Percentiles rank a stretch among this genome's conserved stretches.
Conservation (phyloP, 2,329 filamentous ascomycete species). For the Westerdykella ornata region DNA sequence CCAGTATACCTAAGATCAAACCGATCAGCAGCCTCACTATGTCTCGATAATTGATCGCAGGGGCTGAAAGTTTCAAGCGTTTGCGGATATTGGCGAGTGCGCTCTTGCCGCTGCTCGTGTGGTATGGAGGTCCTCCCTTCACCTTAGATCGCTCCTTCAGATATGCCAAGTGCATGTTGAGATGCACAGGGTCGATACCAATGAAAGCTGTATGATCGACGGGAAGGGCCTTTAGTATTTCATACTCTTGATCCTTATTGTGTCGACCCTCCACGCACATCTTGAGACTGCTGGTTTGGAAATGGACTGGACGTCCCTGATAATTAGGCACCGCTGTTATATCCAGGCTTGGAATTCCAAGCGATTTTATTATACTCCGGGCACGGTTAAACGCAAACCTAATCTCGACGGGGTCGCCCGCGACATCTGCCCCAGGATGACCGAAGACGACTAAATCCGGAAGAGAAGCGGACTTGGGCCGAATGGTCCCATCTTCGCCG, state of each 20-base stretch:
- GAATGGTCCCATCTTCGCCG: constrained; percentile 4
- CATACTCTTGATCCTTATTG: constrained; percentile 15
- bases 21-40: too few species aligned
- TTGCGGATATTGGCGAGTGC: too few species aligned
- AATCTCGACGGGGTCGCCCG: not conserved
- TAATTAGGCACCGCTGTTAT: constrained; percentile 16
- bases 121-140: not conserved
- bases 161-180: constrained; percentile 35
- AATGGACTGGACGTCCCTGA: constrained; percentile 4
- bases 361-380: constrained; percentile 16
- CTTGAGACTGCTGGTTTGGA: constrained; percentile 19
- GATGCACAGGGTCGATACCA: constrained; percentile 29
- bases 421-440: constrained; percentile 11
- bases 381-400: constrained; percentile 1
- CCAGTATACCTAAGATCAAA: too few species aligned
- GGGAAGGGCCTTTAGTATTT: constrained; percentile 27
- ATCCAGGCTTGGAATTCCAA: constrained; percentile 27
- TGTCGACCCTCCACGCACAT: constrained; percentile 29
- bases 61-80: too few species aligned
- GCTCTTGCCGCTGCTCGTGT: not conserved
- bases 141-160: not conserved
- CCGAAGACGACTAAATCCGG: constrained; percentile 33
- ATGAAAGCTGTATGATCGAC: constrained; percentile 30
- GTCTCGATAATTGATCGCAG: too few species aligned
- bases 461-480: not conserved